Evolutionary conservation across 106 monocot genomes (phyloP).

Genomic region (Dendrobium chrysotoxum): DNA sequence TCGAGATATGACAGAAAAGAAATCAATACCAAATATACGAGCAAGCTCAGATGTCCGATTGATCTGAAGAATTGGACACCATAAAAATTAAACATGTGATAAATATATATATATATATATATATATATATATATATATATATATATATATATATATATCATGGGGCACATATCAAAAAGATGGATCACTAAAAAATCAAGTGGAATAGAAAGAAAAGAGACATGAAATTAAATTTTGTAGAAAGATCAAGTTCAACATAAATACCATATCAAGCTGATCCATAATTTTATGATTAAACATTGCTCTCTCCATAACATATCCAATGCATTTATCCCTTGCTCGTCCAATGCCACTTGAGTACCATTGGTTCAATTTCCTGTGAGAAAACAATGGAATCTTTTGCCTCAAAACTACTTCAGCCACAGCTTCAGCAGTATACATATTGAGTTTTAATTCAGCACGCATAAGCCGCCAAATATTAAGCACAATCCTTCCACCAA

Average conservation of each 20-base stretch:
- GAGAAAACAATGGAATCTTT: slow-evolving; percentile 74
- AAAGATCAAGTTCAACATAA: not conserved
- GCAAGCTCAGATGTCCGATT: slow-evolving; percentile 97
- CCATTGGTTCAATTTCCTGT: slow-evolving; percentile 62
- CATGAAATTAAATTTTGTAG: not conserved
- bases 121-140: no score
- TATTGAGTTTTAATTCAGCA: slow-evolving; percentile 75
- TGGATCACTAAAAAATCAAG: slow-evolving; percentile 2
- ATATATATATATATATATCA: not conserved
- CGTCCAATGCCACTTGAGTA: slow-evolving; percentile 41
- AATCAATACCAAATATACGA: slow-evolving; percentile 97
- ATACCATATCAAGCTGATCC: slow-evolving; percentile 90
- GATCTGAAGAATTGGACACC: slow-evolving; percentile 36
- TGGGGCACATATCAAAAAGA: not conserved
- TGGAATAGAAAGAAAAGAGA: not conserved
- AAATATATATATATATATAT: no score
- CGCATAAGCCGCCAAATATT: slow-evolving; percentile 94
- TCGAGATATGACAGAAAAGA: slow-evolving; percentile 92
- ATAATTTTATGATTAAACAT: slow-evolving; percentile 74
- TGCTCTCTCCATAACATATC: slow-evolving; percentile 47
- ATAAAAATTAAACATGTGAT: not conserved
- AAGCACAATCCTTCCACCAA: slow-evolving; percentile 94
- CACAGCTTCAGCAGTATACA: slow-evolving; percentile 83
- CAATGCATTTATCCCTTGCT: slow-evolving; percentile 60
- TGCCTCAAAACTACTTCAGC: slow-evolving; percentile 77